Evolutionary conservation across 2,329 filamentous ascomycete genomes (phyloP).

Genomic region (Truncatella angustata): DNA sequence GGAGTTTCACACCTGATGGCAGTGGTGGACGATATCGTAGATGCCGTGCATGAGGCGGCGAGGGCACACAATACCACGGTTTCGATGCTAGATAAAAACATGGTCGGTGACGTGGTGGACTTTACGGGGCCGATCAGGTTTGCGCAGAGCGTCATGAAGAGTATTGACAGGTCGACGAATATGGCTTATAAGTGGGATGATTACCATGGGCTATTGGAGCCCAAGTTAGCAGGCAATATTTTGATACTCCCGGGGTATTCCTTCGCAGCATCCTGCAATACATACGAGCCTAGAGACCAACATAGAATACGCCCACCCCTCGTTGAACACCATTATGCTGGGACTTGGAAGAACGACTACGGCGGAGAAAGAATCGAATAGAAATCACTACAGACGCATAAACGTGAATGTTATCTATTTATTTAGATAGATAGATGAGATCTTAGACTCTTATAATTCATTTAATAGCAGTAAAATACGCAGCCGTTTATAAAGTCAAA

Average conservation of each 20-base stretch:
- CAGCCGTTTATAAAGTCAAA: too few species aligned
- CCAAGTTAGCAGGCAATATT: conserved; percentile 18
- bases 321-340: conserved; percentile 20
- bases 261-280: conserved; percentile 17
- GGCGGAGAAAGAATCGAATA: conserved; percentile 14
- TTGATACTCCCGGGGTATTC: conserved; percentile 19
- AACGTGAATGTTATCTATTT: too few species aligned
- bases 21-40: conserved; percentile 18
- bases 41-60: conserved; percentile 7
- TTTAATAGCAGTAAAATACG: too few species aligned
- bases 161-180: conserved; percentile 6
- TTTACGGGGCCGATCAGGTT: conserved; percentile 16
- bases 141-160: conserved; percentile 12
- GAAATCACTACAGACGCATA: too few species aligned
- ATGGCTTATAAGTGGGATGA: background rate
- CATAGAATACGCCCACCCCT: conserved; percentile 11
- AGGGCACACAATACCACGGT: conserved; percentile 10
- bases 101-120: conserved; percentile 16
- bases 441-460: too few species aligned
- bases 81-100: conserved; percentile 9
- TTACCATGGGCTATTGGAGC: conserved; percentile 14
- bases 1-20: conserved; percentile 11
- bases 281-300: conserved; percentile 11
- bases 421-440: too few species aligned
- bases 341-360: conserved; percentile 19